Evolutionary conservation across 768 basidiomycete species (phyloP).

Genomic region (Agaricus subrufescens): DNA sequence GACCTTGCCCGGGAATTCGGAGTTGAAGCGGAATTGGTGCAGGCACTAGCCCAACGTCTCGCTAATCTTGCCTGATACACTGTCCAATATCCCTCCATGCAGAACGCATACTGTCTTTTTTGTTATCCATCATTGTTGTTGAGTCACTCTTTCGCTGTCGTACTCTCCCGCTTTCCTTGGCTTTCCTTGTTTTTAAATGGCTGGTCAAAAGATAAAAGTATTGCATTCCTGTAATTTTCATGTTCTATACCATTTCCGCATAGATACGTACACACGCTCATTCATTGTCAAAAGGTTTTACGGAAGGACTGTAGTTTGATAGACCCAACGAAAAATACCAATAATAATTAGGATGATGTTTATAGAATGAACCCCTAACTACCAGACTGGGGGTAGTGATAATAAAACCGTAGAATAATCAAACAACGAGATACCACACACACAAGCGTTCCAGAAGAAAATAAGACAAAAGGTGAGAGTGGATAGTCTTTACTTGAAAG

Average conservation of each 20-base stretch:
- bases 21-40: conserved; percentile 62
- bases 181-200: conserved; percentile 5
- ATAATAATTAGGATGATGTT: background rate
- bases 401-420: background rate
- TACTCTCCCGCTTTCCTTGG: background rate
- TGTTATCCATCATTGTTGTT: conserved; percentile 5
- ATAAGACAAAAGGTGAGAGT: background rate
- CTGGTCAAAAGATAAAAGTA: background rate
- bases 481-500: no score
- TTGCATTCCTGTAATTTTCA: conserved; percentile 4
- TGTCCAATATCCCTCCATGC: conserved; percentile 1
- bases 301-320: background rate
- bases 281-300: background rate
- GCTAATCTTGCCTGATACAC: conserved; percentile 14
- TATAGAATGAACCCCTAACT: background rate
- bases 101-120: background rate
- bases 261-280: conserved; percentile 2
- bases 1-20: conserved; percentile 73
- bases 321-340: background rate
- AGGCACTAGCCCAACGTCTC: conserved; percentile 62
- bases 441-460: background rate
- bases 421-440: background rate
- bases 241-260: conserved; percentile 6
- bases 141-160: conserved; percentile 1
- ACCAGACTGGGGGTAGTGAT: background rate